These are phyloP conservation scores for Alternaria tenuissima DNA, from an alignment of 2,329 filamentous ascomycete species.

Conservation along the genomic window DNA sequence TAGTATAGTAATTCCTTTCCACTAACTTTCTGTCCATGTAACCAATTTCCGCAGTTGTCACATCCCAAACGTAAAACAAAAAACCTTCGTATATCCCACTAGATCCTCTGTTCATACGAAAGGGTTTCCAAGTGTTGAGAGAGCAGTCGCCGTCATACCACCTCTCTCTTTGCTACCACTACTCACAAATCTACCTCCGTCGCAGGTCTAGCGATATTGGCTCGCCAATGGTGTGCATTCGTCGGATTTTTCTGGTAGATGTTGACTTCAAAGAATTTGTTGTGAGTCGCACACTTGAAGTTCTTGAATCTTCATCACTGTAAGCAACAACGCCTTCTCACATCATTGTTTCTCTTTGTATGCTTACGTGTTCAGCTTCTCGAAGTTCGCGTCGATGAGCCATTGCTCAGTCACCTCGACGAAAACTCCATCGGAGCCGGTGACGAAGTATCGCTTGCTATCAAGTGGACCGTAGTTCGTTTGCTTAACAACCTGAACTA, in stretches of 20 bases:
- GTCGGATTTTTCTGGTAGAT: constrained; percentile 59
- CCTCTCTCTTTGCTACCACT: no score
- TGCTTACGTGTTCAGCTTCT: constrained; percentile 56
- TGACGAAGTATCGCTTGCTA: constrained; percentile 55
- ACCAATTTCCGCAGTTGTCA: no score
- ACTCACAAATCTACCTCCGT: constrained; percentile 47
- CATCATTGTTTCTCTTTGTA: background rate
- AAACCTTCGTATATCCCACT: no score
- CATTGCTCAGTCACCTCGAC: constrained; percentile 50
- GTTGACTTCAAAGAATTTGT: constrained; percentile 61
- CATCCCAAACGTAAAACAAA: no score
- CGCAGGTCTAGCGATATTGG: constrained; percentile 54
- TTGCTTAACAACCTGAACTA: constrained; percentile 56
- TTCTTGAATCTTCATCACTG: constrained; percentile 55
- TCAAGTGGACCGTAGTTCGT: constrained; percentile 58
- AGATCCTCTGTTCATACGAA: no score
- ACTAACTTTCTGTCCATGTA: no score
- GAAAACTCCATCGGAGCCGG: constrained; percentile 19
- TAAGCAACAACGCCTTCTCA: background rate
- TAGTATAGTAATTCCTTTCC: background rate
- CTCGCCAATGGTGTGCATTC: constrained; percentile 58
- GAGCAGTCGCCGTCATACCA: no score
- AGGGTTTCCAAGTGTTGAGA: no score
- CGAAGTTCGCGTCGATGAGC: constrained; percentile 54
- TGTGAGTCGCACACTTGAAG: constrained; percentile 54